Evolutionary conservation across 1,284 basidiomycete genomes (phyloP).

Genomic region (Apiotrichum gracile): DNA sequence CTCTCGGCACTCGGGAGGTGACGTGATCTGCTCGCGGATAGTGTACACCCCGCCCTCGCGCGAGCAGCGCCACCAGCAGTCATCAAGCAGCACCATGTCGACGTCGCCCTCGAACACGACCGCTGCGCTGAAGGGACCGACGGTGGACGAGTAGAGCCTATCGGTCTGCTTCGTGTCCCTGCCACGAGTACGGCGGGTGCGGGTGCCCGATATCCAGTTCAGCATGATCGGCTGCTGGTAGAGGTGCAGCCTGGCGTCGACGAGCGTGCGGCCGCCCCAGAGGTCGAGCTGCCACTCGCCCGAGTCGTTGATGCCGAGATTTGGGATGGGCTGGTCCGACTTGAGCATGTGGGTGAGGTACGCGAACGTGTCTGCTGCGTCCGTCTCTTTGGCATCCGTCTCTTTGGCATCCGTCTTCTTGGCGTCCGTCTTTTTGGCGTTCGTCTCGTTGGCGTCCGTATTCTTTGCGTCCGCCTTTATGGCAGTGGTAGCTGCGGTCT

Average conservation of each 20-base stretch:
- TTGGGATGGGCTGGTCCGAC: conserved; percentile 9
- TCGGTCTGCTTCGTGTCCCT: too few relatives aligned
- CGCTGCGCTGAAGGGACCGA: conserved; percentile 12
- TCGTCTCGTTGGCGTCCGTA: neutral
- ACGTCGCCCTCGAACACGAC: conserved; percentile 8
- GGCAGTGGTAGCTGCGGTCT: too few relatives aligned
- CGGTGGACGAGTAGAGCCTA: neutral
- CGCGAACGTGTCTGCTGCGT: neutral
- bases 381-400: neutral
- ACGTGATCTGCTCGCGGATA: conserved; percentile 11
- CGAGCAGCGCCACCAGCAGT: conserved; percentile 14
- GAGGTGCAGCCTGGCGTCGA: neutral
- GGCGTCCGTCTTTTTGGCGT: neutral
- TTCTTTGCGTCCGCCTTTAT: neutral
- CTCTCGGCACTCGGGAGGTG: too few relatives aligned
- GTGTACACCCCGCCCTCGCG: conserved; percentile 14
- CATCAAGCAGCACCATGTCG: conserved; percentile 17
- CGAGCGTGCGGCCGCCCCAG: neutral
- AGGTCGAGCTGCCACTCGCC: conserved; percentile 14
- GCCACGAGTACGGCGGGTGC: conserved; percentile 2
- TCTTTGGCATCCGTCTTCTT: neutral
- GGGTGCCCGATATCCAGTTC: neutral
- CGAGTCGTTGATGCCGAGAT: conserved; percentile 9
- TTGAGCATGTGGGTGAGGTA: neutral
- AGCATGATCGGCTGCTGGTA: conserved; percentile 3